Evolutionary conservation across 768 basidiomycete species (phyloP), one percentile per base, ranked within the genome.

Genomic region (Phallus indusiatus): DNA sequence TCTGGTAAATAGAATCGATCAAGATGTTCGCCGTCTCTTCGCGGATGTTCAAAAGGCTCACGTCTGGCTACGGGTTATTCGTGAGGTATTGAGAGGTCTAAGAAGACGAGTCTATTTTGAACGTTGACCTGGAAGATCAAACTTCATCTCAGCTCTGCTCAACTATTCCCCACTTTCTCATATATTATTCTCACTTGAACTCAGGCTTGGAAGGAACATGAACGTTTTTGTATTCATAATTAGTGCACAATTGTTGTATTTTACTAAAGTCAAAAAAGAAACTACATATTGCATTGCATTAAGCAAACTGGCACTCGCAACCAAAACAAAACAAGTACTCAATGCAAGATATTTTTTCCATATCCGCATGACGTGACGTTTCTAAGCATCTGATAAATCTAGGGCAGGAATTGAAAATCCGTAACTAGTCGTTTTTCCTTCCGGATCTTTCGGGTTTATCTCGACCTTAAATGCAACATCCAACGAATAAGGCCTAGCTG

Each of bases 1-100:
- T n/a, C 65, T 88, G 20, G 69, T 82, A 46, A 78, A 83, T 50
- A 88, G 87, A 71, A 78, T 89, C 56, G 81, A 84, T 42, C 77
- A 81, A 60, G 72, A 78, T 50, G 63, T 80, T 55, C 73, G 74
- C 16, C 81, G 80, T 6, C 81, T 82, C 1, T 78, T 79, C 64
- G 83, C 83, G 47, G 83, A 87, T 65, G 73, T 87, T 47, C 84
- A 88, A 60, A 79, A 77, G 62, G 76, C 76, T 35, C 73, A 73
- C 20, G 71, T 70, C 0, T 88, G 86, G 85, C 69, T 87, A 18
- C 74, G 77, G 51, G 80, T 87, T 54, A 79, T 88, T 60, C 83
- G 80, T 63, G 84, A 82, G 53, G 82, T 81, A 28, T 74, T 85
- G 16, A 75, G 78, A 47, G 80, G 83, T 54, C 76, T 82, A 50